Conservation (phyloP, 768 basidiomycete genomes). For the Tephrocybe sp. region DNA sequence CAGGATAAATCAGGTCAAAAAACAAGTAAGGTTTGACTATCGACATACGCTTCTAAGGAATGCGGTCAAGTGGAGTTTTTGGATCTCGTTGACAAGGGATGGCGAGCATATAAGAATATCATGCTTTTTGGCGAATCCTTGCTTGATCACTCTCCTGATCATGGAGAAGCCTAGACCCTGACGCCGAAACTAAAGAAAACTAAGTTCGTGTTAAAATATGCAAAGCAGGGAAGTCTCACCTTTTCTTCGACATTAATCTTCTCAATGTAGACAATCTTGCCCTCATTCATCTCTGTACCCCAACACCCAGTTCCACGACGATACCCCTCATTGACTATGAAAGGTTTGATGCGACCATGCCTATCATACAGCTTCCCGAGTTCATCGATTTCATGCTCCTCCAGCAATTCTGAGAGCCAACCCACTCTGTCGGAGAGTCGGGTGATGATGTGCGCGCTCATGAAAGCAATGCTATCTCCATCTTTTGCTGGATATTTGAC, state of each 20-base stretch:
- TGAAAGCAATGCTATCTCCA: no score
- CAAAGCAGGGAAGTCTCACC: slow-evolving; percentile 10
- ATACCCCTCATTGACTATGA: slow-evolving; percentile 20
- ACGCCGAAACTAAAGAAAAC: slow-evolving; percentile 13
- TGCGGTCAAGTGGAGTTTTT: background rate
- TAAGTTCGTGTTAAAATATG: background rate
- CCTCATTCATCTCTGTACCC: slow-evolving; percentile 25
- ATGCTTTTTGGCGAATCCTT: background rate
- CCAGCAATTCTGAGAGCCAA: no score
- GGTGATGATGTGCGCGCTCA: no score
- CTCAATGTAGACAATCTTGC: slow-evolving; percentile 24
- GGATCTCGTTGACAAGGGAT: slow-evolving; percentile 11
- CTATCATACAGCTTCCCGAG: no score
- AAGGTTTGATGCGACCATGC: slow-evolving; percentile 17
- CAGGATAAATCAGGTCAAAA: no score
- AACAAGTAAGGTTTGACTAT: background rate
- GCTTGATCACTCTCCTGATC: slow-evolving; percentile 11
- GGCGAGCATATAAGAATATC: background rate
- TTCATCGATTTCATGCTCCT: no score
- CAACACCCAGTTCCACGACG: slow-evolving; percentile 29
- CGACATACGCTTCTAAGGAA: slow-evolving; percentile 7
- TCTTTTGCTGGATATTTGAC: no score
- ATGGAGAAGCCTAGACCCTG: slow-evolving; percentile 19
- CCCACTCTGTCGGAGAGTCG: no score
- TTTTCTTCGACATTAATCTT: slow-evolving; percentile 19